phyloP scores from a whole-genome alignment of 2,329 filamentous ascomycete species.

The Penicillium sp. region DNA sequence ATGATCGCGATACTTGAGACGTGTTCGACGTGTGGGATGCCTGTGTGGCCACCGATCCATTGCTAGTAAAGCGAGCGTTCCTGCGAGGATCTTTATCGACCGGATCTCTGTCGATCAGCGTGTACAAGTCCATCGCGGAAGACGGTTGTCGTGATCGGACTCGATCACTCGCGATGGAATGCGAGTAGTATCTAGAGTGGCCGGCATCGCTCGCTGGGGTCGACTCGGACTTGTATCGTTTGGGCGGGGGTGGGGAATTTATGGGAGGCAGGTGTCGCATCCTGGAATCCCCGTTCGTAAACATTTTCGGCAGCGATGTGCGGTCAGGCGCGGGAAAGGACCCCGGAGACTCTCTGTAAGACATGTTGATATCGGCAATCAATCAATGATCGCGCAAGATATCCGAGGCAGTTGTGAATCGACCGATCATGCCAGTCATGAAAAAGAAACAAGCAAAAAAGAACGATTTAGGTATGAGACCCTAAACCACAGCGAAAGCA shows the following conservation, averaged over 20 bases:
- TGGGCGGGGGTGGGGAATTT: slow-evolving; percentile 21
- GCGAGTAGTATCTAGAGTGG: slow-evolving; percentile 25
- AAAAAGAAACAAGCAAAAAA: not conserved
- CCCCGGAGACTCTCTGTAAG: not conserved
- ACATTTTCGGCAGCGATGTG: slow-evolving; percentile 7
- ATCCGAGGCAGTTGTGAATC: not conserved
- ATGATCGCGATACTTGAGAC: slow-evolving; percentile 19
- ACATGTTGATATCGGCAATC: slow-evolving; percentile 1
- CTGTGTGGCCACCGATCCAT: slow-evolving; percentile 32
- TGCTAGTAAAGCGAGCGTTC: slow-evolving; percentile 28
- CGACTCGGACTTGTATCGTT: slow-evolving; percentile 28
- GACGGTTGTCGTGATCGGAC: slow-evolving; percentile 36
- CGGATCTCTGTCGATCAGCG: slow-evolving; percentile 34
- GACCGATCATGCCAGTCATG: not conserved
- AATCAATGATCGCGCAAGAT: slow-evolving; percentile 3
- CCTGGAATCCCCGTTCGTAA: slow-evolving; percentile 14
- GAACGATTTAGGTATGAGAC: not conserved
- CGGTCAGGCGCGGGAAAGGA: not conserved
- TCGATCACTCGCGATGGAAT: slow-evolving; percentile 29
- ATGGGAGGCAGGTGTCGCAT: slow-evolving; percentile 22
- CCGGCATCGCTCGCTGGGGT: slow-evolving; percentile 25
- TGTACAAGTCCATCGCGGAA: slow-evolving; percentile 39
- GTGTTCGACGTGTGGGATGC: slow-evolving; percentile 20
- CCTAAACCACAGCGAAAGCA: not conserved
- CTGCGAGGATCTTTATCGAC: slow-evolving; percentile 21